Base-by-base conservation (phyloP, 1,284 basidiomycete species). In the Xanthoconium separans region DNA sequence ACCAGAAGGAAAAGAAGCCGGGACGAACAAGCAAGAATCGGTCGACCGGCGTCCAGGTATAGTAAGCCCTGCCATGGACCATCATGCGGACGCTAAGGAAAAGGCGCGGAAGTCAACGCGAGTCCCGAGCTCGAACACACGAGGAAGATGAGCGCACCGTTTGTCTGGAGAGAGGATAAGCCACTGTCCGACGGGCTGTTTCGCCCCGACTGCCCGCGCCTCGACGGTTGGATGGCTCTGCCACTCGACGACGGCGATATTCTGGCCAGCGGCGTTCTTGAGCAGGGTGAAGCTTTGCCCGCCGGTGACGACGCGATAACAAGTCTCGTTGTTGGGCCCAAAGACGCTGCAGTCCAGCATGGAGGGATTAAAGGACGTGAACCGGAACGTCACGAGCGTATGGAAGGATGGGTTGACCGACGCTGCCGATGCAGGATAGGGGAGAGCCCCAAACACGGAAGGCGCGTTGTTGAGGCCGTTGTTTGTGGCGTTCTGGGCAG, bases 371-470 rank as follows among this genome's bases (percentile, higher is more conserved):
- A 80, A 76, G n/a, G 75, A 70, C 18, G 75, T 75, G 72, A 85
- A 80, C 44, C 75, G 72, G 68, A 80, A 79, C 8, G 75, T 76
- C 61, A 74, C 63, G 54, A 75, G 69, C 49, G 73, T 69, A 22
- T 72, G 65, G 50, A 72, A 65, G 1, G 71, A 64, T 31, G 71
- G 62, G 24, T 61, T 58, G 46, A 47, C 55, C 33, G 60, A 53
- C 13, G 55, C 54, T 5, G 62, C 41, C 4, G 66, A 31, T 10
- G 29, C 51, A 1, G 77, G 75, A 55, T 82, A 82, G 15, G 84
- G 84, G n/a, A 85, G 76, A 1, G 83, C 83, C 16, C 83, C 83
- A 58, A 79, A 81, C 47, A 83, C 68, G 37, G 83, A 84, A 46
- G 81, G 78, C 13, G 75, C 58, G 11, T 18, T 20, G n/a, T 44